A percentile compares a stretch with the other conserved stretches of the same genome.
Evolutionary conservation across 2,329 filamentous ascomycete species (phyloP).

Genomic region (Gaeumannomyces sp.): DNA sequence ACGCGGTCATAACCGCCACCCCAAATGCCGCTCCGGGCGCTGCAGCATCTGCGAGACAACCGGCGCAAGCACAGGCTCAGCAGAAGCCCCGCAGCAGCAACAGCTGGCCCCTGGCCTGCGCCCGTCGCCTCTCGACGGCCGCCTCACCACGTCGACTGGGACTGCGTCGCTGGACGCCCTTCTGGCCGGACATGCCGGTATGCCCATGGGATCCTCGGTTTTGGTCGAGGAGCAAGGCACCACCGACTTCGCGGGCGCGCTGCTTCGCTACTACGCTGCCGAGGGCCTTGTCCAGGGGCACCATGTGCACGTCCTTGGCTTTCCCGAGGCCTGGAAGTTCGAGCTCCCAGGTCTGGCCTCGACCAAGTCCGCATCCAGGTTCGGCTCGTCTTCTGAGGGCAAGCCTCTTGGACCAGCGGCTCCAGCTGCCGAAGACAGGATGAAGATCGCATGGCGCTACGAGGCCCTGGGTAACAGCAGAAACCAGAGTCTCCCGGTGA

Average conservation of each 20-base stretch:
- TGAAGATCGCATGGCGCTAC: slow-evolving; percentile 99
- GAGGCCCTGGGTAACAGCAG: slow-evolving; percentile 64
- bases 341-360: slow-evolving; percentile 71
- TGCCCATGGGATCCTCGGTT: slow-evolving; percentile 74
- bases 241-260: slow-evolving; percentile 82
- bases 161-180: slow-evolving; percentile 78
- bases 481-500: slow-evolving; percentile 12
- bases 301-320: slow-evolving; percentile 76
- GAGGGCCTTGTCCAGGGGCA: slow-evolving; percentile 92
- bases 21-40: slow-evolving; percentile 18
- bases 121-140: slow-evolving; percentile 83
- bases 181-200: slow-evolving; percentile 77
- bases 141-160: slow-evolving; percentile 84
- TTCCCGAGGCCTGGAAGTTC: slow-evolving; percentile 72
- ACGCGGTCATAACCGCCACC: slow-evolving; percentile 42
- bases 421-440: slow-evolving; percentile 52
- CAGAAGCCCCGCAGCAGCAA: slow-evolving; percentile 16
- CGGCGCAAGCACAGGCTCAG: slow-evolving; percentile 17
- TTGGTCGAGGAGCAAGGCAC: slow-evolving; percentile 85
- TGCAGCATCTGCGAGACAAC: neutral
- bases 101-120: slow-evolving; percentile 50
- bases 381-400: slow-evolving; percentile 24
- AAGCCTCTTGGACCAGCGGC: slow-evolving; percentile 26
- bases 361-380: slow-evolving; percentile 19
- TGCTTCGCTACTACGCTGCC: slow-evolving; percentile 84